These are phyloP conservation scores for Yarrowia osloensis DNA, from an alignment of 805 yeast species.

Conservation along the genomic window DNA sequence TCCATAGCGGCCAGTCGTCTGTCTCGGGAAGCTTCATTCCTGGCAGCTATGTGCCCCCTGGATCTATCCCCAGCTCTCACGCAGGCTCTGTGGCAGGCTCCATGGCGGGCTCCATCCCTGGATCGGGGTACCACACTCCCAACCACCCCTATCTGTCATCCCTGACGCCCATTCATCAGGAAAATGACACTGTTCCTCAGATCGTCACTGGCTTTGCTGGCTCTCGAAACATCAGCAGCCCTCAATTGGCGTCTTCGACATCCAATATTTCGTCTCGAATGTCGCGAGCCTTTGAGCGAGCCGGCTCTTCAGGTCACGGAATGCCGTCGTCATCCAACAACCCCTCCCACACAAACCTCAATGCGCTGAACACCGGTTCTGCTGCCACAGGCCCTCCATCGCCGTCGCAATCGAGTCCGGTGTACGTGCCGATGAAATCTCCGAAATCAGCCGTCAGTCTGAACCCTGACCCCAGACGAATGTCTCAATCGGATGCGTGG, in stretches of 20 bases:
- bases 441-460: constrained; percentile 23
- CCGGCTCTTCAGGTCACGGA: constrained; percentile 16
- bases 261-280: constrained; percentile 26
- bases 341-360: constrained; percentile 25
- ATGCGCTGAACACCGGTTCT: not conserved
- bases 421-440: constrained; percentile 20
- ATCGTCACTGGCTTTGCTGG: constrained; percentile 24
- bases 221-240: constrained; percentile 22
- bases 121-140: constrained; percentile 28
- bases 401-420: constrained; percentile 19
- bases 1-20: constrained; percentile 16
- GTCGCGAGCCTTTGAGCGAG: constrained; percentile 30
- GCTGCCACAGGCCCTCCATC: not conserved
- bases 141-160: constrained; percentile 17
- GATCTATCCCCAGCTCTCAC: constrained; percentile 17
- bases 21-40: constrained; percentile 6
- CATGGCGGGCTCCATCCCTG: constrained; percentile 12
- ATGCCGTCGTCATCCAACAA: not conserved
- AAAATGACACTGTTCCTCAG: constrained; percentile 14
- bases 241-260: constrained; percentile 17
- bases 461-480: constrained; percentile 23
- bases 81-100: constrained; percentile 16
- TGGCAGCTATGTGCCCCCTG: constrained; percentile 23
- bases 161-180: constrained; percentile 23
- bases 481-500: constrained; percentile 28